phyloP scores from a whole-genome alignment of 2,329 filamentous ascomycete species.

The Colletotrichum sp. region DNA sequence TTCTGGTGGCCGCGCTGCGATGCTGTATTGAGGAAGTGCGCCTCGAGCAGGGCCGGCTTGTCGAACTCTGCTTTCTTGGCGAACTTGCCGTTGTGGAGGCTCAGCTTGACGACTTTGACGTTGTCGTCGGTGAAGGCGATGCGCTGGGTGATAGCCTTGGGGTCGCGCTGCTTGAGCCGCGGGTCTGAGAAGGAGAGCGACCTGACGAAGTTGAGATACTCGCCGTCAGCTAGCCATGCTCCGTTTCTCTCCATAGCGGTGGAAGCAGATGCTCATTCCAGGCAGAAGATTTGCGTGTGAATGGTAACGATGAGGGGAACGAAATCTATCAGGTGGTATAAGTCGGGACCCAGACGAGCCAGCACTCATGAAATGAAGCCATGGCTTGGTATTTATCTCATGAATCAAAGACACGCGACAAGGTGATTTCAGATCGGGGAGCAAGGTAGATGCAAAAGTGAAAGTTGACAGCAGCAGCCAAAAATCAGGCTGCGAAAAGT shows the following conservation, averaged over 20 bases:
- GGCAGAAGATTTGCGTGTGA: neutral
- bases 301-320: neutral
- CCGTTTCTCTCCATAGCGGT: conserved; percentile 8
- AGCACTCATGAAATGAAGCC: neutral
- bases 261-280: neutral
- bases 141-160: conserved; percentile 22
- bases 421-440: neutral
- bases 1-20: neutral
- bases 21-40: neutral
- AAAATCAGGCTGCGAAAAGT: neutral
- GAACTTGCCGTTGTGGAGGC: conserved; percentile 12
- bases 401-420: neutral
- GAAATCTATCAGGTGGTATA: neutral
- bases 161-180: conserved; percentile 23
- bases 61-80: conserved; percentile 10
- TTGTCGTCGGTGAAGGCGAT: conserved; percentile 20
- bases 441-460: neutral
- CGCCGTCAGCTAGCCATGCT: conserved; percentile 10
- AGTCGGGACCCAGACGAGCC: neutral
- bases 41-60: neutral
- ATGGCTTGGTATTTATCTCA: neutral
- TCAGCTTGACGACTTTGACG: conserved; percentile 21
- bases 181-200: conserved; percentile 22
- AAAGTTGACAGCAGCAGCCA: neutral
- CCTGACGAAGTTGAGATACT: conserved; percentile 18